A percentile compares a stretch with the other conserved stretches of the same genome.
phyloP scores from a whole-genome alignment of 306 rosid genomes.

The Crataegus laevigata region DNA sequence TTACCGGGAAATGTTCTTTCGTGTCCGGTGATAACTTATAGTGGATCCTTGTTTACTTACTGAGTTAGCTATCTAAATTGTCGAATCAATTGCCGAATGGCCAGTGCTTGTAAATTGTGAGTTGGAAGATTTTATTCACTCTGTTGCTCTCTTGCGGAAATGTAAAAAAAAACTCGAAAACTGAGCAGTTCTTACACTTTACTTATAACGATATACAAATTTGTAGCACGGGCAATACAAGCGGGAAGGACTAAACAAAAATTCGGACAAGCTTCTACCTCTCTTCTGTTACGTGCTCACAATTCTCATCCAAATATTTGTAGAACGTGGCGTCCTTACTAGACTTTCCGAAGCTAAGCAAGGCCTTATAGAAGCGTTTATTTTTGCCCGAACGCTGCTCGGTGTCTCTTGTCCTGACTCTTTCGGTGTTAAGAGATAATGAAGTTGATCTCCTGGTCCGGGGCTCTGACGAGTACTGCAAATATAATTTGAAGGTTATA shows the following conservation, averaged over 20 bases:
- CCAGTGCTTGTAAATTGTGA: background rate
- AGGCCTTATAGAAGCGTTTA: conserved; percentile 21
- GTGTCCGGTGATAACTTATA: background rate
- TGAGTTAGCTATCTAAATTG: background rate
- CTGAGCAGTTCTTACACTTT: background rate
- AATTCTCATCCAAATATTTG: conserved; percentile 19
- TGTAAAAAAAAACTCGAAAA: too few species aligned
- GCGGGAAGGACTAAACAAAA: background rate
- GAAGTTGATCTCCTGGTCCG: conserved; percentile 23
- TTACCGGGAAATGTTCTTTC: background rate
- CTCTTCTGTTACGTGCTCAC: background rate
- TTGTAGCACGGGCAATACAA: too few species aligned
- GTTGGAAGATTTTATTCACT: background rate
- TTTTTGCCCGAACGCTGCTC: conserved; percentile 2
- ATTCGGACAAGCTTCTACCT: background rate
- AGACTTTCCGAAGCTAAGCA: conserved; percentile 23
- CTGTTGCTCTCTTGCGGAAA: background rate
- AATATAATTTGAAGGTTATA: background rate
- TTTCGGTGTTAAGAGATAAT: conserved; percentile 1
- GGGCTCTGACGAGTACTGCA: conserved; percentile 21
- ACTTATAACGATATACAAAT: background rate
- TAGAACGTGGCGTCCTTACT: conserved; percentile 7
- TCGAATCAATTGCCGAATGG: background rate
- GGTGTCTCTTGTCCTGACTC: conserved; percentile 6
- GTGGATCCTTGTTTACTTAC: background rate